phyloP scores from a whole-genome alignment of 305 asterid genomes.

The Solanum chacoense region DNA sequence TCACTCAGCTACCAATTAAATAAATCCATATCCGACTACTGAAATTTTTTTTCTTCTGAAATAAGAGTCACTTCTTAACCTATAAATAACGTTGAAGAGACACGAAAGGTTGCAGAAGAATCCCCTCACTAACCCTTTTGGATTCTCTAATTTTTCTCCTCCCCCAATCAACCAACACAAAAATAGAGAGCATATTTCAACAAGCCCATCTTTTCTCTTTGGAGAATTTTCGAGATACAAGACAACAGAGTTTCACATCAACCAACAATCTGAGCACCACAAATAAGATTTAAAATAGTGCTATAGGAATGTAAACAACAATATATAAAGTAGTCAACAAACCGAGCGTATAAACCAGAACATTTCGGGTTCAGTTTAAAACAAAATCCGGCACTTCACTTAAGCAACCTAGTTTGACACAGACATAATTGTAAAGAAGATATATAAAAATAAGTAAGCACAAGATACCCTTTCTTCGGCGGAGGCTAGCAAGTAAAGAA shows the following conservation, averaged over 20 bases:
- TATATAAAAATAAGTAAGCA: not conserved
- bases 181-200: not conserved
- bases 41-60: not conserved
- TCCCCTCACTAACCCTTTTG: not conserved
- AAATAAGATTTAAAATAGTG: not conserved
- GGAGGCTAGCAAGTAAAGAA: constrained; percentile 35
- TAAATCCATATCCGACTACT: not conserved
- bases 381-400: not conserved
- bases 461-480: constrained; percentile 33
- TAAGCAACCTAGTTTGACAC: not conserved
- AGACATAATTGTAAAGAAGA: not conserved
- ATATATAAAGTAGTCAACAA: not conserved
- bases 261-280: not conserved
- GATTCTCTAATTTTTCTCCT: not conserved
- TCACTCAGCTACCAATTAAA: constrained; percentile 1
- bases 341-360: not conserved
- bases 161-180: not conserved
- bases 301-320: not conserved
- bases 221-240: not conserved
- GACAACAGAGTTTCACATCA: not conserved
- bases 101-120: not conserved
- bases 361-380: not conserved
- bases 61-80: not conserved
- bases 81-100: not conserved
- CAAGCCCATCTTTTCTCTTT: not conserved